Conservation (phyloP, 257 asterid genomes). For the Asclepias syriaca region DNA sequence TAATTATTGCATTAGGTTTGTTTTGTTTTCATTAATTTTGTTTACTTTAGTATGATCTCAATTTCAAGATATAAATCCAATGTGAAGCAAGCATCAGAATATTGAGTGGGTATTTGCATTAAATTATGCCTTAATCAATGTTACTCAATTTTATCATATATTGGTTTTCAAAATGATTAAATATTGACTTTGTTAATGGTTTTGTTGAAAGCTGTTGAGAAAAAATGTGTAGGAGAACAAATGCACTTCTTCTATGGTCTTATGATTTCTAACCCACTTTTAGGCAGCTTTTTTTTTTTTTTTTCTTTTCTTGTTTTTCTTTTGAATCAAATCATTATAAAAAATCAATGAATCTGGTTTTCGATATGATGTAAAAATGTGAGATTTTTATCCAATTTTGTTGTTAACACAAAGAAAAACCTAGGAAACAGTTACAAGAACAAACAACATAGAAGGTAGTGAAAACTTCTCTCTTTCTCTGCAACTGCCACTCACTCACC, state of each 20-base stretch:
- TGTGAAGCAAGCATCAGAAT: neutral
- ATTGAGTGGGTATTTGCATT: slow-evolving; percentile 17
- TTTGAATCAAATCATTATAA: too few relatives aligned
- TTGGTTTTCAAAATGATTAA: slow-evolving; percentile 2
- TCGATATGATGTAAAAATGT: too few relatives aligned
- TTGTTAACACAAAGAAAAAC: neutral
- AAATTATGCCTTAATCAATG: slow-evolving; percentile 19
- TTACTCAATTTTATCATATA: neutral
- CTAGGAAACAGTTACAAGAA: neutral
- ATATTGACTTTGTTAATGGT: neutral
- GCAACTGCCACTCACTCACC: neutral
- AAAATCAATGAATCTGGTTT: too few relatives aligned
- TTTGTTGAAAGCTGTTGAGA: slow-evolving; percentile 29
- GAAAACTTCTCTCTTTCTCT: neutral
- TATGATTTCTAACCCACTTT: slow-evolving; percentile 21
- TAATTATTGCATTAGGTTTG: neutral
- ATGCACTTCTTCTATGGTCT: slow-evolving; percentile 4
- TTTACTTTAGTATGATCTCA: neutral
- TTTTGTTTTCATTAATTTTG: too few relatives aligned
- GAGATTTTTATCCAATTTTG: too few relatives aligned
- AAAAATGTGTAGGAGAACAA: slow-evolving; percentile 20
- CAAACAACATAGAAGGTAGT: neutral
- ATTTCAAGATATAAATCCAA: neutral
- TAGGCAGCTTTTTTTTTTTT: slow-evolving; percentile 4
- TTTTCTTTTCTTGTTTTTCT: neutral